Evolutionary conservation across 495 filamentous ascomycete genomes (phyloP), one percentile per base, ranked within the genome.

Genomic region (Lepraria neglecta): DNA sequence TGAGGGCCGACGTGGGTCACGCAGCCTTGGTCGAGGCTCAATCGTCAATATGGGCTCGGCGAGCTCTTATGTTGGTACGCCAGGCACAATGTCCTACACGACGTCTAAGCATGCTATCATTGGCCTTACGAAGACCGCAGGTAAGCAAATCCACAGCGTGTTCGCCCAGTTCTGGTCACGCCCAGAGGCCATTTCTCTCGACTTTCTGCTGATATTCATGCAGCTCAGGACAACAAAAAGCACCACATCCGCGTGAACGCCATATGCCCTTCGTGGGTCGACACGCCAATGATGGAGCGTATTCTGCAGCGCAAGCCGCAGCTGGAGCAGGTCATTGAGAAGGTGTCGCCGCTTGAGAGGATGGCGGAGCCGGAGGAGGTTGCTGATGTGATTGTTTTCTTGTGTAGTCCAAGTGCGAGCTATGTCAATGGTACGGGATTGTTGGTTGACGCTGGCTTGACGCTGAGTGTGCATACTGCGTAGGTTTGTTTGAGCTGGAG

Each of bases 191-290:
- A 21, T 27, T 24, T 27, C 21, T 30, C 6, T 10, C 7, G 17
- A 11, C 12, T 17, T 44, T n/a, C 19, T 51, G 2, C 42, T n/a
- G 14, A 31, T 2, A 14, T 12, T 1, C 30, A 42, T 24, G 24
- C 33, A 64, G 62, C 58, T 6, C 44, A 60, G 1, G 62, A 64
- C 17, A 10, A 33, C 19, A 42, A 33, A 21, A 7, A 40, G 1
- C 33, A 55, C 17, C 15, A 35, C 9, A 61, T 65, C 19, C 42
- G 63, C 2, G 59, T 65, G 11, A 65, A 65, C 43, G 53, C 43
- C 15, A 31, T 65, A 3, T 65, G 63, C 44, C 53, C 63, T 2
- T 10, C 28, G 2, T 65, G 59, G 59, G 63, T 65, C 19, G 70
- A 50, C 19, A 60, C 51, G 2, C 42, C 57, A 35, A 61, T 64